phyloP scores from a whole-genome alignment of 176 grass and related monocot species.

The Zizania latifolia region DNA sequence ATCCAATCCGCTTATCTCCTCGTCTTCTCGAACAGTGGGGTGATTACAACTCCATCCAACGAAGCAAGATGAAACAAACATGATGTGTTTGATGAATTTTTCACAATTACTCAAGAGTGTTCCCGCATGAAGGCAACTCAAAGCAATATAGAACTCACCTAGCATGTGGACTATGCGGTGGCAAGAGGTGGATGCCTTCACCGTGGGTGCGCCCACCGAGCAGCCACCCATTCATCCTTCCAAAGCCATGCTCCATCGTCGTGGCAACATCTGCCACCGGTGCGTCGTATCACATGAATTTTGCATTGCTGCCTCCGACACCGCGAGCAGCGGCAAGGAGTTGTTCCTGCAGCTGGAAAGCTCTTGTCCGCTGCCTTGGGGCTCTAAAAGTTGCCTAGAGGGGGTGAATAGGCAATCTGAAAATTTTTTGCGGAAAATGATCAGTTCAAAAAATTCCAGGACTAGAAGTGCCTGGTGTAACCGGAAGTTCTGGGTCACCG shows the following conservation, averaged over 20 bases:
- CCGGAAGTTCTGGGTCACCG: too few relatives aligned
- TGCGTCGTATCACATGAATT: conserved; percentile 64
- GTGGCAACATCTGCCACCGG: conserved; percentile 38
- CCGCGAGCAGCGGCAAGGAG: conserved; percentile 40
- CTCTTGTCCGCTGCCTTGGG: conserved; percentile 29
- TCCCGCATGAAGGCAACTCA: neutral
- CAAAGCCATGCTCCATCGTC: conserved; percentile 43
- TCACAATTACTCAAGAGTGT: neutral
- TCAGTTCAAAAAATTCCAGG: too few relatives aligned
- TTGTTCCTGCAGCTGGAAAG: conserved; percentile 43
- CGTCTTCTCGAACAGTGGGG: too few relatives aligned
- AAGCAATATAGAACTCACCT: conserved; percentile 40
- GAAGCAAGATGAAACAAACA: neutral
- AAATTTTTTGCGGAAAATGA: too few relatives aligned
- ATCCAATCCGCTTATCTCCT: too few relatives aligned
- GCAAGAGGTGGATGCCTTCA: conserved; percentile 69
- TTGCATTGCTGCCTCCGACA: conserved; percentile 22
- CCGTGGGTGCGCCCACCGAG: conserved; percentile 44
- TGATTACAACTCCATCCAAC: too few relatives aligned
- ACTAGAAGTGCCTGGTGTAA: too few relatives aligned
- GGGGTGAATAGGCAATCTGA: too few relatives aligned
- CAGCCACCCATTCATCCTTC: conserved; percentile 12
- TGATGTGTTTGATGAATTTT: conserved; percentile 3
- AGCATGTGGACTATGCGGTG: conserved; percentile 44
- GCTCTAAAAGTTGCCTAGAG: too few relatives aligned